Base-by-base conservation (phyloP, 2,329 filamentous ascomycete species). In the Talaromyces sp. region DNA sequence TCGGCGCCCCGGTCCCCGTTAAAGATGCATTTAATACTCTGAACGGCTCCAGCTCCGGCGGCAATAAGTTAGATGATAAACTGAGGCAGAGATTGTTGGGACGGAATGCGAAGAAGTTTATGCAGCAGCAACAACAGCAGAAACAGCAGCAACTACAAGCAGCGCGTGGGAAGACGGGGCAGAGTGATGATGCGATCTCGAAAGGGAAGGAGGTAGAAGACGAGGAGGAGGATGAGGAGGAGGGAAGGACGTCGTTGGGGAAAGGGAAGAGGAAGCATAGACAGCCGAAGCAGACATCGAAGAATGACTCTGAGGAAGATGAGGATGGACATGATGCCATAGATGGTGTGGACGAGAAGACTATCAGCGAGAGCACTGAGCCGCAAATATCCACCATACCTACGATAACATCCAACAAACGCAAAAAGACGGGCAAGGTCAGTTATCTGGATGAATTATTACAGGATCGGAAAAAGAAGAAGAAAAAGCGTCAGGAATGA, bases 391-490 rank as follows among this genome's bases (percentile, higher is more conserved):
- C 29, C 1, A 25, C n/a, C 1, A 36, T 64, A 19, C 49, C 63
- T 5, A 60, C 51, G 8, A 19, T 59, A 11, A 40, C 58, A 66
- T 10, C 64, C 40, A 64, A 59, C 13, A 61, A 61, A 61, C 63
- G 64, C 49, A 58, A 61, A 34, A 65, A 51, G 19, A 22, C 65
- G 0, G 59, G 64, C n/a, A 61, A 76, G 1, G 77, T 72, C 15
- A 85, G 80, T 67, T 87, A 84, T 70, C 75, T 88, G 27, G 85
- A 88, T 72, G 83, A 87, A 68, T 72, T 87, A 17, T 69, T 81
- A 58, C 75, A 75, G n/a, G 71, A 77, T 58, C 69, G 77, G 64
- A 79, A 80, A 7, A 83, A 80, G 68, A 86, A 85, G 76, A 83
- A 82, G 71, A 66, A 63, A 43, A 61, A 53, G 36, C 58, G 36